phyloP scores from a whole-genome alignment of 805 yeast genomes.

The Monosporozyma servazzii region DNA sequence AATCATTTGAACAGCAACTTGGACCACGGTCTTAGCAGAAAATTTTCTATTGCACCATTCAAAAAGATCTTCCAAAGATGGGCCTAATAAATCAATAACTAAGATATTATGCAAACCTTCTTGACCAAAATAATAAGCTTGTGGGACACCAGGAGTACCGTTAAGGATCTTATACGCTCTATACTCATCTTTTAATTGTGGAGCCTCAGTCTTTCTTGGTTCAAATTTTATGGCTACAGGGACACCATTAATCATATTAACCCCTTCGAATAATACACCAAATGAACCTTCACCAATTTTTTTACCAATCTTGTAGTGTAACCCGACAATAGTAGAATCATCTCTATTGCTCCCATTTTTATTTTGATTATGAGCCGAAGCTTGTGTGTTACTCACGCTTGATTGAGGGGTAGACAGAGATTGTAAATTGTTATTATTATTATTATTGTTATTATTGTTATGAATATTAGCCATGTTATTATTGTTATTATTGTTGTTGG shows the following conservation, averaged over 20 bases:
- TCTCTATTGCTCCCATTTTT: slow-evolving; percentile 2
- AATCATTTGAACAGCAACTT: slow-evolving; percentile 92
- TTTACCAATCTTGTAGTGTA: slow-evolving; percentile 93
- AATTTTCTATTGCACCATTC: slow-evolving; percentile 97
- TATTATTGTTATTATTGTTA: not conserved
- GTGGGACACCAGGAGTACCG: slow-evolving; percentile 81
- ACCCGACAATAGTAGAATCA: slow-evolving; percentile 52
- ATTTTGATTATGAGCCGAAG: not conserved
- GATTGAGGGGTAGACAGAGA: slow-evolving; percentile 3
- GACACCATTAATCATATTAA: slow-evolving; percentile 80
- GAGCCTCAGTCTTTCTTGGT: slow-evolving; percentile 94
- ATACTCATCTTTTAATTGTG: slow-evolving; percentile 93
- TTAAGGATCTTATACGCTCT: slow-evolving; percentile 84
- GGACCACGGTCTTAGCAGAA: slow-evolving; percentile 79
- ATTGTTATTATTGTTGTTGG: slow-evolving; percentile 1
- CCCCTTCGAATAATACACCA: slow-evolving; percentile 95
- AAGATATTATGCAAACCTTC: slow-evolving; percentile 94
- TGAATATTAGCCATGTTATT: not conserved
- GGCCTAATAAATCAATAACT: slow-evolving; percentile 91
- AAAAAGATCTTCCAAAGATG: slow-evolving; percentile 89
- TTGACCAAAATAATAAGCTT: slow-evolving; percentile 97
- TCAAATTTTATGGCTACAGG: slow-evolving; percentile 96
- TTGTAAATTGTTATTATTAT: not conserved
- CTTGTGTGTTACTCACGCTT: slow-evolving; percentile 1
- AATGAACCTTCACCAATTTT: slow-evolving; percentile 98